These are phyloP conservation scores for Penicillium arizonense DNA, from an alignment of 495 filamentous ascomycete genomes.

Conservation along the genomic window DNA sequence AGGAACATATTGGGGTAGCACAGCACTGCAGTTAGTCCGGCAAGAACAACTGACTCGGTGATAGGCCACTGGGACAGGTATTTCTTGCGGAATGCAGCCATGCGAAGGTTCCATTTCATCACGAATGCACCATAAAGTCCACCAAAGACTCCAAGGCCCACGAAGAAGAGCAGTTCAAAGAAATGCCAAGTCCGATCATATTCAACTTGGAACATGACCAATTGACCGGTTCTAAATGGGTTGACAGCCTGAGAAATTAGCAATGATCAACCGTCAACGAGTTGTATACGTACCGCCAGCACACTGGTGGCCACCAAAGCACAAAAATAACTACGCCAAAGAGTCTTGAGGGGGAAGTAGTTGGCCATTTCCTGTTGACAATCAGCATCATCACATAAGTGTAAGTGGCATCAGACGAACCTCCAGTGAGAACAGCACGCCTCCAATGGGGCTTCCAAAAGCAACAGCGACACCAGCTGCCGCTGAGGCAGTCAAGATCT, in stretches of 20 bases:
- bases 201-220: slow-evolving; percentile 98
- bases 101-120: slow-evolving; percentile 95
- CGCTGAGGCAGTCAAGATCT: slow-evolving; percentile 91
- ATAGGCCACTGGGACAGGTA: slow-evolving; percentile 84
- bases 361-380: slow-evolving; percentile 81
- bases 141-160: slow-evolving; percentile 88
- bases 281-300: slow-evolving; percentile 59
- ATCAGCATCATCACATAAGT: slow-evolving; percentile 13
- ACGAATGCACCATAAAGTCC: slow-evolving; percentile 96
- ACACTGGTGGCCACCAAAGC: slow-evolving; percentile 94
- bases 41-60: slow-evolving; percentile 82
- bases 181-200: slow-evolving; percentile 98
- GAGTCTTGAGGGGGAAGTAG: slow-evolving; percentile 94
- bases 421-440: slow-evolving; percentile 93
- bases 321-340: slow-evolving; percentile 98
- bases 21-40: slow-evolving; percentile 78
- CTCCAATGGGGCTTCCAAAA: slow-evolving; percentile 96
- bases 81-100: slow-evolving; percentile 91
- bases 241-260: slow-evolving; percentile 72
- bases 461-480: slow-evolving; percentile 95
- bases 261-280: background rate
- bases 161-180: slow-evolving; percentile 92
- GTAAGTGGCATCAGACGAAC: slow-evolving; percentile 28
- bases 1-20: slow-evolving; percentile 97
- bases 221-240: slow-evolving; percentile 94